A percentile compares a stretch with the other conserved stretches of the same genome.
Evolutionary conservation across 2,329 filamentous ascomycete species (phyloP).

Genomic region (Phaeosphaeriaceae sp.): DNA sequence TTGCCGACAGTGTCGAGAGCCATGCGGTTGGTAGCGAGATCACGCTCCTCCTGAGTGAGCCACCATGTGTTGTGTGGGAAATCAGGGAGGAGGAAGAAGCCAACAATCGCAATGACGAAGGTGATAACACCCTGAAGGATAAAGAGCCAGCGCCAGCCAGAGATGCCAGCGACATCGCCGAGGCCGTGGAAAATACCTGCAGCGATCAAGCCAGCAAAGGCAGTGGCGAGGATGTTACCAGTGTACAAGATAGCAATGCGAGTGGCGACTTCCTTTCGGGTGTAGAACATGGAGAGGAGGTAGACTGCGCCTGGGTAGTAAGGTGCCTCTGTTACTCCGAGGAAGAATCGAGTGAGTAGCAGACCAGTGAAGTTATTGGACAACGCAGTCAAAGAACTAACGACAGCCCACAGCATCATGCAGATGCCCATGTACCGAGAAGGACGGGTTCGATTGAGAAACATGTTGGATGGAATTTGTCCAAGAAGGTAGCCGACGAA

Average conservation of each 20-base stretch:
- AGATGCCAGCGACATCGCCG: conserved; percentile 27
- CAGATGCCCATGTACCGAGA: conserved; percentile 32
- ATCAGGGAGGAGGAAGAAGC: conserved; percentile 52
- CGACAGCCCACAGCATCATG: conserved; percentile 52
- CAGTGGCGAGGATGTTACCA: conserved; percentile 50
- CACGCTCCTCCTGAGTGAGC: conserved; percentile 55
- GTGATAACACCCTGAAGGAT: conserved; percentile 41
- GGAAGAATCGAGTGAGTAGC: conserved; percentile 53
- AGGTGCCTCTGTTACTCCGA: conserved; percentile 52
- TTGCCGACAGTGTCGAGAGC: conserved; percentile 59
- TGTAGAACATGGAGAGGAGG: conserved; percentile 48
- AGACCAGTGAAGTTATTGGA: conserved; percentile 52
- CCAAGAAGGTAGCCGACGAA: conserved; percentile 44
- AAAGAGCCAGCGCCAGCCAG: conserved; percentile 39
- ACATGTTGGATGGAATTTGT: conserved; percentile 47
- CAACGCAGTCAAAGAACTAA: conserved; percentile 52
- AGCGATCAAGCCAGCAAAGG: conserved; percentile 53
- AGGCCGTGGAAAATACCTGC: conserved; percentile 43
- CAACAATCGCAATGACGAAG: conserved; percentile 40
- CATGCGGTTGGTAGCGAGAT: conserved; percentile 42
- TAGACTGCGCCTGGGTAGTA: conserved; percentile 47
- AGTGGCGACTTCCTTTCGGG: conserved; percentile 49
- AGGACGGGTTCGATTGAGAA: conserved; percentile 41
- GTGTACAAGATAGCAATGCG: conserved; percentile 59
- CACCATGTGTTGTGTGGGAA: conserved; percentile 51